A percentile compares a stretch with the other conserved stretches of the same genome.
phyloP scores from a whole-genome alignment of 139 green algal genomes.

The Coelastrella sp. region DNA sequence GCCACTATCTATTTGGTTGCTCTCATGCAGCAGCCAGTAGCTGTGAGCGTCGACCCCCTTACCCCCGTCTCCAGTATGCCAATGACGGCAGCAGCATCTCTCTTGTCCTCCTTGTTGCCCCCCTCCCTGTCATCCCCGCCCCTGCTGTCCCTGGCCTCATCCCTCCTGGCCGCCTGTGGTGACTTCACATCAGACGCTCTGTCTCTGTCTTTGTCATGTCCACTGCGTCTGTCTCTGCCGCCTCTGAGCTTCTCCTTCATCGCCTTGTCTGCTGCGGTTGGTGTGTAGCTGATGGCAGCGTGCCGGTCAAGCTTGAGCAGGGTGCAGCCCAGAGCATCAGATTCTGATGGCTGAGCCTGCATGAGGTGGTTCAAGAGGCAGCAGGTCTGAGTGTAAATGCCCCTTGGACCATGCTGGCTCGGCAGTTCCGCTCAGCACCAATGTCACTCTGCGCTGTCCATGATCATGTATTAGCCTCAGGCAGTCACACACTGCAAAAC shows the following conservation, averaged over 20 bases:
- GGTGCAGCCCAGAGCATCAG: neutral
- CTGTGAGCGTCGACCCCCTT: too few species aligned
- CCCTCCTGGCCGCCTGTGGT: neutral
- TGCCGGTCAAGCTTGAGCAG: constrained; percentile 39
- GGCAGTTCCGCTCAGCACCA: too few species aligned
- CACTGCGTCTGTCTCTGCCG: neutral
- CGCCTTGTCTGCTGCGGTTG: neutral
- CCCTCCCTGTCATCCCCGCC: neutral
- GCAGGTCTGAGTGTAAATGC: neutral
- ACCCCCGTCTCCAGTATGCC: neutral
- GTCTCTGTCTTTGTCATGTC: neutral
- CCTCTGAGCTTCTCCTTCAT: neutral
- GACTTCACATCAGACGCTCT: neutral
- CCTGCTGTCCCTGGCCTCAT: neutral
- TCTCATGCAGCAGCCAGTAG: too few species aligned
- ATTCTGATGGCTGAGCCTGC: constrained; percentile 18
- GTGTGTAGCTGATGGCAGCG: constrained; percentile 26
- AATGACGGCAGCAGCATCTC: neutral
- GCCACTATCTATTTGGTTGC: too few species aligned
- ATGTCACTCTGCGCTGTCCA: too few species aligned
- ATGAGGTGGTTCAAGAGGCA: constrained; percentile 39
- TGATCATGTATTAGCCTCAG: neutral
- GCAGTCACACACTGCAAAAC: neutral
- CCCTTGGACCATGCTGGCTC: too few species aligned
- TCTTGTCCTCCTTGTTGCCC: neutral